Evolutionary conservation across 768 basidiomycete species (phyloP).

Genomic region (Auriculariales sp.): DNA sequence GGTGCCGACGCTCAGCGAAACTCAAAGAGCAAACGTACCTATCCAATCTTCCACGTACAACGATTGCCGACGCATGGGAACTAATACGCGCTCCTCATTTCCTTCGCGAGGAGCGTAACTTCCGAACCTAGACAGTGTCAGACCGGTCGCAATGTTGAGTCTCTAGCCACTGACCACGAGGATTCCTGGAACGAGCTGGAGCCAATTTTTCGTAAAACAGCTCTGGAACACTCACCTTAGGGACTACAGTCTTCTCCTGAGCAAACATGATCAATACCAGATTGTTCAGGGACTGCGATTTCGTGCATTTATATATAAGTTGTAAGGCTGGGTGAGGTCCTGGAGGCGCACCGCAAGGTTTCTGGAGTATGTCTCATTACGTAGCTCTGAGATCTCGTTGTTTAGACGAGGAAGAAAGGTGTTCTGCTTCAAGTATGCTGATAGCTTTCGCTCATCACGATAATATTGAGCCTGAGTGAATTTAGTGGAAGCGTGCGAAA

Average conservation of each 20-base stretch:
- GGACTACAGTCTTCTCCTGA: conserved; percentile 62
- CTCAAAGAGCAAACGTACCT: conserved; percentile 20
- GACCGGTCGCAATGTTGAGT: too few species aligned
- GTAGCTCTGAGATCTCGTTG: conserved; percentile 45
- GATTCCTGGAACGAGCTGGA: conserved; percentile 34
- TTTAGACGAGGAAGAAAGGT: conserved; percentile 65
- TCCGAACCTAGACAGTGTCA: too few species aligned
- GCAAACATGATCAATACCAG: conserved; percentile 65
- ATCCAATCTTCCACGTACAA: conserved; percentile 74
- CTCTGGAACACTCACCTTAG: conserved; percentile 21
- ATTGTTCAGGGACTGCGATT: conserved; percentile 41
- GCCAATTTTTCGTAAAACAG: not conserved
- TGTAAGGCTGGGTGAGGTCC: too few species aligned
- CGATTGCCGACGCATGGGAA: conserved; percentile 61
- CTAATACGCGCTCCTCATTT: conserved; percentile 21
- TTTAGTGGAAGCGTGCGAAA: not conserved
- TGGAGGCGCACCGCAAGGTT: too few species aligned
- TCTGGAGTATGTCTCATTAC: conserved; percentile 43
- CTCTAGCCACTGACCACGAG: too few species aligned
- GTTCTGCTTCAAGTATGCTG: conserved; percentile 42
- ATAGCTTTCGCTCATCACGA: conserved; percentile 52
- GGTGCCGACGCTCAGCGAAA: not conserved
- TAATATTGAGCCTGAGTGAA: conserved; percentile 64
- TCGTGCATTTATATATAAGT: too few species aligned
- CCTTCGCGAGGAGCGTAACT: conserved; percentile 34